Conservation (phyloP, 192 early-diverging fungal genomes). For the Rhizophagus sp. region DNA sequence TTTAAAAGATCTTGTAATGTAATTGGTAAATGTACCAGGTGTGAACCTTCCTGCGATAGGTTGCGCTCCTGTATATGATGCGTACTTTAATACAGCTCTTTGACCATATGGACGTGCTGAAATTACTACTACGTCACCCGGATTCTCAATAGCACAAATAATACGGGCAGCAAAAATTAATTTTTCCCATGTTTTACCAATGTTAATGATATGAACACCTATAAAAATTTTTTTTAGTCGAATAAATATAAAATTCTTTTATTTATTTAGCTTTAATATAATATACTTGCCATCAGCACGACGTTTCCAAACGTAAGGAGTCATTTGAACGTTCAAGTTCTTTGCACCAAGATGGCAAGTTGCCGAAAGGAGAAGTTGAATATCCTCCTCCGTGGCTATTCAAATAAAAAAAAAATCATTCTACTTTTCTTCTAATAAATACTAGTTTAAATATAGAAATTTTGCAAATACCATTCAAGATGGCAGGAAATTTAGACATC, state of each 20-base stretch:
- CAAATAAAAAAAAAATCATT: background rate
- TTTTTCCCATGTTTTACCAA: constrained; percentile 99
- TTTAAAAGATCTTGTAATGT: constrained; percentile 99
- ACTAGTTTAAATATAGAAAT: background rate
- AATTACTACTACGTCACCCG: constrained; percentile 95
- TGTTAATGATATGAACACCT: constrained; percentile 98
- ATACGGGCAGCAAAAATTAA: constrained; percentile 97
- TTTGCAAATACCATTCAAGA: constrained; percentile 36
- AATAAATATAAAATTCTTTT: background rate
- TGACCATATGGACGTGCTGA: constrained; percentile 97
- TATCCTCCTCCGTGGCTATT: constrained; percentile 86
- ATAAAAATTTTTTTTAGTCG: background rate
- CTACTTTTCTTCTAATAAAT: background rate
- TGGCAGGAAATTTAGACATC: constrained; percentile 50
- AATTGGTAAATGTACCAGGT: constrained; percentile 99
- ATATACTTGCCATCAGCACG: constrained; percentile 81
- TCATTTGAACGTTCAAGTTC: constrained; percentile 96
- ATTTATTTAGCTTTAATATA: background rate
- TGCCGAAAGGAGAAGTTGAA: constrained; percentile 93
- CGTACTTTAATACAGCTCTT: constrained; percentile 99
- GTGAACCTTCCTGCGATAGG: constrained; percentile 99
- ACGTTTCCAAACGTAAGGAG: constrained; percentile 95
- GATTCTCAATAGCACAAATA: constrained; percentile 99
- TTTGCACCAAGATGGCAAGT: constrained; percentile 98
- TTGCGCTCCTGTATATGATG: constrained; percentile 97